These are phyloP conservation scores for Nemania sp. DNA, from an alignment of 2,329 filamentous ascomycete species.

Conservation along the genomic window DNA sequence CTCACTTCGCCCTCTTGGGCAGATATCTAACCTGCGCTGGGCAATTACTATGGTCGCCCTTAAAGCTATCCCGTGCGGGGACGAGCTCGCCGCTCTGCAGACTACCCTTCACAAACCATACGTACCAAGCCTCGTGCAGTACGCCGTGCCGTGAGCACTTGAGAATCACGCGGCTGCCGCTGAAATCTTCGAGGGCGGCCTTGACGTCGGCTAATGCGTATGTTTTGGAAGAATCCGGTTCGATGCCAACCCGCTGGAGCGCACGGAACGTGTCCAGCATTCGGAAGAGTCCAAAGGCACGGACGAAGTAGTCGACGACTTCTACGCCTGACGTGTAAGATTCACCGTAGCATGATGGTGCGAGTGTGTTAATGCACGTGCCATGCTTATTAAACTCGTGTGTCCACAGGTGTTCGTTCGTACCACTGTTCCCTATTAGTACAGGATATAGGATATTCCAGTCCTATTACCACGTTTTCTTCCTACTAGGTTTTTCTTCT, in stretches of 20 bases:
- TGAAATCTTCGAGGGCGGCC: constrained; percentile 57
- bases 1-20: constrained; percentile 51
- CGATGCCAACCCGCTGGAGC: constrained; percentile 54
- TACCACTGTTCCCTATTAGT: constrained; percentile 47
- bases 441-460: neutral
- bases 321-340: constrained; percentile 59
- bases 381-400: constrained; percentile 80
- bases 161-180: constrained; percentile 60
- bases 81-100: constrained; percentile 63
- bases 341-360: constrained; percentile 71
- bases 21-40: constrained; percentile 55
- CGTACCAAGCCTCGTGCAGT: constrained; percentile 66
- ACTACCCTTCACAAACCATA: constrained; percentile 64
- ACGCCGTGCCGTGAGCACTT: constrained; percentile 56
- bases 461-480: neutral
- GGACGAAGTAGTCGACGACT: constrained; percentile 60
- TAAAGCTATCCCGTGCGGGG: constrained; percentile 55
- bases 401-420: constrained; percentile 68
- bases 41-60: constrained; percentile 57
- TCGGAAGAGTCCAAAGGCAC: constrained; percentile 57
- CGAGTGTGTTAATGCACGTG: constrained; percentile 77
- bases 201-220: constrained; percentile 60
- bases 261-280: constrained; percentile 58
- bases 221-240: constrained; percentile 51
- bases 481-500: neutral